Conservation (phyloP, 108 stramenopile genomes). For the Aurantiochytrium sp. region DNA sequence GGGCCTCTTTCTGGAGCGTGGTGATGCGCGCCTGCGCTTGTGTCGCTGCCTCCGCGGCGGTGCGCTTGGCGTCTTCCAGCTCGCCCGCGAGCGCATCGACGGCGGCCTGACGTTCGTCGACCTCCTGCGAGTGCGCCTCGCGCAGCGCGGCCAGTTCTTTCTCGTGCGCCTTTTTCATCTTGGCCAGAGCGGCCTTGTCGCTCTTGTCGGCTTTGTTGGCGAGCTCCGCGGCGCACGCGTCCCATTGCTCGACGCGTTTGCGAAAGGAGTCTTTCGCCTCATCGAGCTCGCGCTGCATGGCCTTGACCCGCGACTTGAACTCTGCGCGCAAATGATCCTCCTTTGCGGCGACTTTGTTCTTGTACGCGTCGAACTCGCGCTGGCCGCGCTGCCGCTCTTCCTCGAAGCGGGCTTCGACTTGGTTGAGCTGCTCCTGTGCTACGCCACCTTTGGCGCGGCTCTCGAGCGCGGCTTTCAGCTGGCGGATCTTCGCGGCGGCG, state of each 20-base stretch:
- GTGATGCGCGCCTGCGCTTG: background rate
- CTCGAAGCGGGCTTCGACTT: background rate
- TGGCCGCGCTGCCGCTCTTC: background rate
- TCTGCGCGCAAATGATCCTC: background rate
- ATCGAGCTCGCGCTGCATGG: constrained; percentile 9
- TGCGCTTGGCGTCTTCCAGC: background rate
- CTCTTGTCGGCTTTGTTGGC: background rate
- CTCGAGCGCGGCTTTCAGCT: background rate
- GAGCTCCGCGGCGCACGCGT: background rate
- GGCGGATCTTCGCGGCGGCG: background rate
- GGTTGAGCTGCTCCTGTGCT: background rate
- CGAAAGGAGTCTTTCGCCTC: background rate
- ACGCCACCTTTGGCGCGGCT: background rate
- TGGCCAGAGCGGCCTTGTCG: background rate
- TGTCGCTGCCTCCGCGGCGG: background rate
- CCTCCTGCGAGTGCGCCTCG: background rate
- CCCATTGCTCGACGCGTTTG: background rate
- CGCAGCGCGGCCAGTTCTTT: background rate
- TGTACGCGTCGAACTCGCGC: background rate
- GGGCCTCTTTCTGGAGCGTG: background rate
- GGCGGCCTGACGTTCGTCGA: background rate
- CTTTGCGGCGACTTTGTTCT: background rate
- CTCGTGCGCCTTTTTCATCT: background rate
- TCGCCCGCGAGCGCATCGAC: background rate
- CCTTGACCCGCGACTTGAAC: background rate